These are phyloP conservation scores for Lipomyces lipofer DNA, from an alignment of 805 yeast species.

Conservation along the genomic window DNA sequence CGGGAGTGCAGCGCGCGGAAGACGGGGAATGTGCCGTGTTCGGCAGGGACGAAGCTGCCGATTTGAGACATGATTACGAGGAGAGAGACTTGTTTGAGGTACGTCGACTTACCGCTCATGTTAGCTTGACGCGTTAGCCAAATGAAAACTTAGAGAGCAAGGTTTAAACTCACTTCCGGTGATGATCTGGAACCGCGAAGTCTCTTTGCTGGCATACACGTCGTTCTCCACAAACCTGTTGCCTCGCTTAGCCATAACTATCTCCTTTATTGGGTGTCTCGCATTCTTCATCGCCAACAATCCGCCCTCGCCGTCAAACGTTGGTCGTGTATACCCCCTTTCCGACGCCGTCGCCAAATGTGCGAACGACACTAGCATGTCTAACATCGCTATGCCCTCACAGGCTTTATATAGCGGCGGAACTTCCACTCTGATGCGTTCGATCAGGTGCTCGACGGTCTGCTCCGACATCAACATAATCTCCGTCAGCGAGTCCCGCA, in stretches of 20 bases:
- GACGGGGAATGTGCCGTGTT: constrained; percentile 33
- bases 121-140: constrained; percentile 42
- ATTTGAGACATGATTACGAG: constrained; percentile 56
- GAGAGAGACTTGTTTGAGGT: constrained; percentile 53
- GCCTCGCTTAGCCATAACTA: constrained; percentile 22
- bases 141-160: neutral
- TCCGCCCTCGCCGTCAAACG: constrained; percentile 1
- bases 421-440: constrained; percentile 36
- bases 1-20: constrained; percentile 14
- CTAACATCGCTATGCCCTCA: constrained; percentile 49
- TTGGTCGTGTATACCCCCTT: constrained; percentile 19
- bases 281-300: constrained; percentile 38
- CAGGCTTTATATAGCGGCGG: constrained; percentile 46
- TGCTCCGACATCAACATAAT: constrained; percentile 48
- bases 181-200: constrained; percentile 49
- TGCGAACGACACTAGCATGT: constrained; percentile 39
- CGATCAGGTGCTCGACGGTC: constrained; percentile 40
- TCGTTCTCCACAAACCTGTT: constrained; percentile 45
- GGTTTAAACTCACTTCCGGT: constrained; percentile 45
- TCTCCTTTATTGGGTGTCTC: constrained; percentile 49
- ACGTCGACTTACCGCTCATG: constrained; percentile 65
- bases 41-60: constrained; percentile 46
- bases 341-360: constrained; percentile 30
- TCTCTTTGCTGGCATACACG: constrained; percentile 39
- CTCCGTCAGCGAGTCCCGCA: constrained; percentile 46